A percentile compares a stretch with the other conserved stretches of the same genome.
These are phyloP conservation scores for Wallacemonas collosoma DNA, from an alignment of 208 protist species.

Conservation along the genomic window DNA sequence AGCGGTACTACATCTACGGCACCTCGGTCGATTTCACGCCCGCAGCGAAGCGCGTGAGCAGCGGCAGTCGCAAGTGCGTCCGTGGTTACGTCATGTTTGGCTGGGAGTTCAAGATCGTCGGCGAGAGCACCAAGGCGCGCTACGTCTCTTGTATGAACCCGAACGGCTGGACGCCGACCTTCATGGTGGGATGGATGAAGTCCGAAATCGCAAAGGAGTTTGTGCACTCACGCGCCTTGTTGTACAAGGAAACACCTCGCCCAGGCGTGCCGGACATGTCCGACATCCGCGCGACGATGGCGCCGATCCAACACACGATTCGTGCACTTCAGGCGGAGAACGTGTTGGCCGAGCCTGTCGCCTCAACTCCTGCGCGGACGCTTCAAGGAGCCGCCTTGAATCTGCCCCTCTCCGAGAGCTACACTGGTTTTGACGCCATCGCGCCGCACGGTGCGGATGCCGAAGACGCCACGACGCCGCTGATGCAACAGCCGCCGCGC, in stretches of 20 bases:
- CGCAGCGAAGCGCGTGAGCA: slow-evolving; percentile 26
- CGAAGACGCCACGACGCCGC: neutral
- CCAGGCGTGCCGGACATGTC: slow-evolving; percentile 11
- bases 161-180: slow-evolving; percentile 84
- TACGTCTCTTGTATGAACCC: slow-evolving; percentile 87
- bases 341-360: neutral
- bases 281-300: neutral
- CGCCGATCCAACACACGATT: neutral
- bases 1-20: slow-evolving; percentile 81
- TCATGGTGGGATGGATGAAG: slow-evolving; percentile 87
- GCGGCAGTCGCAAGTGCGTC: slow-evolving; percentile 26
- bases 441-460: neutral
- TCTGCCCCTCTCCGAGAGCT: neutral
- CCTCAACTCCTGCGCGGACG: neutral
- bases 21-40: slow-evolving; percentile 63
- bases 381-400: neutral
- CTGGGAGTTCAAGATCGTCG: slow-evolving; percentile 62
- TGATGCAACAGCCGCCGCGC: neutral
- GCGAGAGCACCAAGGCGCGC: slow-evolving; percentile 46
- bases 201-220: slow-evolving; percentile 82
- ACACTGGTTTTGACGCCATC: neutral
- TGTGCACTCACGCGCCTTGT: slow-evolving; percentile 47
- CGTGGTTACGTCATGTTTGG: slow-evolving; percentile 55
- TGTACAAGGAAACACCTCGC: slow-evolving; percentile 40
- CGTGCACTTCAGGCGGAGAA: neutral